Base-by-base conservation (phyloP, 2,329 filamentous ascomycete genomes). In the Monosporascus sp. region DNA sequence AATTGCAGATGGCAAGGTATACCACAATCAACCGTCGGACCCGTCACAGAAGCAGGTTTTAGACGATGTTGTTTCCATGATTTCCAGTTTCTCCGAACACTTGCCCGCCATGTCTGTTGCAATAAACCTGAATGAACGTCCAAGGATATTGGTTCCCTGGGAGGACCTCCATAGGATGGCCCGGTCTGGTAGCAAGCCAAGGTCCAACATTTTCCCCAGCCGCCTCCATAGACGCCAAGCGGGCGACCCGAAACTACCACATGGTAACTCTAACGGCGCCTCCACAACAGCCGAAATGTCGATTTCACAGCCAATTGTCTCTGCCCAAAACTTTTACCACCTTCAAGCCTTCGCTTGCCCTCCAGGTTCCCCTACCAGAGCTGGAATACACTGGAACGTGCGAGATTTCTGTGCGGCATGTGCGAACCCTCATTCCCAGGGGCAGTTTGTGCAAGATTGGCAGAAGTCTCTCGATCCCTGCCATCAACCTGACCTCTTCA, bases 51-150 rank as follows among this genome's bases (percentile, higher is more conserved):
- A 67, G 18, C 54, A 64, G 14, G 62, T 73, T 20, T 59, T 82
- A 39, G 68, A 76, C 15, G 69, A 71, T n/a, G 62, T 81, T 0
- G 74, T 82, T 6, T 78, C 79, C 4, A 88, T 94, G 81, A 83
- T 95, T 65, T 74, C 82, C 49, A 74, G 78, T 2, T 96, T 96
- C 61, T 79, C 85, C 2, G 72, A 85, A 57, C 82, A 87, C 63
- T 74, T 96, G 15, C 89, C 90, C 1, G 83, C 92, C 57, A 92
- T 96, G 88, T 83, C 90, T 57, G 71, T 96, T 20, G 88, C 89
- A 0, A 88, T 96, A 72, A 96, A 96, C 65, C 76, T 89, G 20
- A 81, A 88, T 60, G 86, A 90, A 53, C 83, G 89, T 60, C 88
- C 89, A 1, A 78, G 88, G 39, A 82, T 92, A 1, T 76, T 91